phyloP scores from a whole-genome alignment of 1,284 basidiomycete genomes.

The Rhodotorula sp. region DNA sequence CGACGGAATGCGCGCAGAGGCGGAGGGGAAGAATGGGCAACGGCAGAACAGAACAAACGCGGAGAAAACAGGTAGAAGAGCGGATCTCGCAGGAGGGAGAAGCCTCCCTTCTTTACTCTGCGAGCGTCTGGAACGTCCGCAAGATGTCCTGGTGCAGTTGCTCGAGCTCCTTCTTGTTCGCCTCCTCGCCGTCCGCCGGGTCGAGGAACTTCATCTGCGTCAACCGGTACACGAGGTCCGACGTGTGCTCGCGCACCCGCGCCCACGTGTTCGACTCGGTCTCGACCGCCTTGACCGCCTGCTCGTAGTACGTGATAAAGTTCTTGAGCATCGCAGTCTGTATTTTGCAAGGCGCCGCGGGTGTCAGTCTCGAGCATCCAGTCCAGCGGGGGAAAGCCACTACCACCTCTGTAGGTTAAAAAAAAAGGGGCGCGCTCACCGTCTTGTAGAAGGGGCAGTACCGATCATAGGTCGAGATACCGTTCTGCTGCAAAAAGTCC shows the following conservation, averaged over 20 bases:
- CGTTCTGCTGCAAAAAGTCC: slow-evolving; percentile 98
- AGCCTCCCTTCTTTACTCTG: slow-evolving; percentile 1
- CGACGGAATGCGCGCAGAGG: neutral
- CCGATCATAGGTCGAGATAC: slow-evolving; percentile 95
- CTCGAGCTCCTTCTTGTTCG: slow-evolving; percentile 59
- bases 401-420: neutral
- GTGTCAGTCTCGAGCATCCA: neutral
- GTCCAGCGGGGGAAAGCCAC: neutral
- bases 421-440: slow-evolving; percentile 1
- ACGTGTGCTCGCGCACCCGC: slow-evolving; percentile 82
- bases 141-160: slow-evolving; percentile 60
- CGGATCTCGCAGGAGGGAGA: neutral
- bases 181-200: slow-evolving; percentile 35
- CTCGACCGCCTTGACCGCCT: slow-evolving; percentile 78
- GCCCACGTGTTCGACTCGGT: slow-evolving; percentile 83
- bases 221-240: slow-evolving; percentile 83
- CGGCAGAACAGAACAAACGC: neutral
- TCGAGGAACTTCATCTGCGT: slow-evolving; percentile 43
- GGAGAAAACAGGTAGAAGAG: neutral
- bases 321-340: slow-evolving; percentile 90
- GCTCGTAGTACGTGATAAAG: slow-evolving; percentile 92
- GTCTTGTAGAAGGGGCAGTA: slow-evolving; percentile 99
- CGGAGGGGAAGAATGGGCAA: neutral
- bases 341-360: too few relatives aligned
- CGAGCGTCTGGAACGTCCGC: slow-evolving; percentile 30